phyloP scores from a whole-genome alignment of 2,329 filamentous ascomycete genomes.

The Drechslera avenae region DNA sequence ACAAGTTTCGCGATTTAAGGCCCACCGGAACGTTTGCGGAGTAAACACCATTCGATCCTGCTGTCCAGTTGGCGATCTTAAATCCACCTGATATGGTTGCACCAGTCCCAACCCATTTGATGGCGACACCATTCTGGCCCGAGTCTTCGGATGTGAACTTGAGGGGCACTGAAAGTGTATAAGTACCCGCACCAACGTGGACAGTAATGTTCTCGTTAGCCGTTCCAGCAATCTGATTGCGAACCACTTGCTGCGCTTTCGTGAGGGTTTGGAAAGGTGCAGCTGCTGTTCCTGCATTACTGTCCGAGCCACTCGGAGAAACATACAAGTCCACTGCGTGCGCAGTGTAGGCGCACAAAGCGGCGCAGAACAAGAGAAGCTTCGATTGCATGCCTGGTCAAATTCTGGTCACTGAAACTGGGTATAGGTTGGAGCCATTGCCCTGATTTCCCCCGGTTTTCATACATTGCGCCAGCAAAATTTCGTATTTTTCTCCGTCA shows the following conservation, averaged over 20 bases:
- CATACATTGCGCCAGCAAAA: neutral
- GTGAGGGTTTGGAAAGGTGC: conserved; percentile 12
- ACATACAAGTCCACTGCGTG: conserved; percentile 2
- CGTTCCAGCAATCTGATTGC: conserved; percentile 6
- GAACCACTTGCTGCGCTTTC: conserved; percentile 17
- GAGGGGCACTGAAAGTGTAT: conserved; percentile 14
- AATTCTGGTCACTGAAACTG: neutral
- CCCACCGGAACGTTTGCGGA: conserved; percentile 13
- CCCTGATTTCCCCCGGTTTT: conserved; percentile 1
- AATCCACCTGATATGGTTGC: conserved; percentile 16
- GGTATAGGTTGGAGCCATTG: neutral
- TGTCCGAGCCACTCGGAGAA: neutral
- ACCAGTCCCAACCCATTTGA: conserved; percentile 16
- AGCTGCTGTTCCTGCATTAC: neutral
- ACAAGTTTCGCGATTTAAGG: conserved; percentile 18
- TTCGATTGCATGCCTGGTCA: neutral
- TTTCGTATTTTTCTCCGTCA: neutral
- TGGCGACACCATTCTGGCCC: conserved; percentile 14
- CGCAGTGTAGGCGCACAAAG: neutral
- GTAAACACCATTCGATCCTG: conserved; percentile 17
- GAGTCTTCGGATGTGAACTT: conserved; percentile 16
- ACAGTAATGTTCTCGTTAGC: conserved; percentile 15
- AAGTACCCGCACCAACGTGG: conserved; percentile 13
- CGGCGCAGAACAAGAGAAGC: neutral
- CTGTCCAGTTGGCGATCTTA: conserved; percentile 16